Evolutionary conservation across 1,139 yeast genomes (phyloP).

Genomic region (Pichia inconspicua): DNA sequence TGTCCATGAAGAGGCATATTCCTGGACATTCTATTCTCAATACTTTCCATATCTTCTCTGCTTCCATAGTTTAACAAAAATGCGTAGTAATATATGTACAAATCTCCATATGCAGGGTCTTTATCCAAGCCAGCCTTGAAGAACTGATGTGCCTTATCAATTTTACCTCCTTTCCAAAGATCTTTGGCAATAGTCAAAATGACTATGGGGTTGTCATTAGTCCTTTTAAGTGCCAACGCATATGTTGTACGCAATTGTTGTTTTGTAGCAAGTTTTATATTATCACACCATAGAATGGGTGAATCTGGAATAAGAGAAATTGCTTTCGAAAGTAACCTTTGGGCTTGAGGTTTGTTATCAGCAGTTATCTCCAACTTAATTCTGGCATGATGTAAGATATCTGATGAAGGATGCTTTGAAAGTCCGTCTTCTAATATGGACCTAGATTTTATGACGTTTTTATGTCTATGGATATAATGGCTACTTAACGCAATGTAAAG

Average conservation of each 20-base stretch:
- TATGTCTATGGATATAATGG: conserved; percentile 38
- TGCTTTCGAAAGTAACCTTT: conserved; percentile 51
- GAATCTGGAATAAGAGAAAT: conserved; percentile 53
- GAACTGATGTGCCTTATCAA: conserved; percentile 64
- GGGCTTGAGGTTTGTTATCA: conserved; percentile 46
- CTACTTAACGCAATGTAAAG: conserved; percentile 55
- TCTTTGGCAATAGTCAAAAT: conserved; percentile 58
- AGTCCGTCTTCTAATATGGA: conserved; percentile 67
- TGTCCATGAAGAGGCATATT: conserved; percentile 35
- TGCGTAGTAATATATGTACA: conserved; percentile 64
- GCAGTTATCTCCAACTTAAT: conserved; percentile 48
- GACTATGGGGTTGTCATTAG: conserved; percentile 54
- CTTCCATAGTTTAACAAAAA: conserved; percentile 31
- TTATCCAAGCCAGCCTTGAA: conserved; percentile 57
- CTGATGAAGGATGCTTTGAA: conserved; percentile 41
- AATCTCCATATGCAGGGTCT: conserved; percentile 61
- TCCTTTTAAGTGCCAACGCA: conserved; percentile 63
- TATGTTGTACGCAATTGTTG: conserved; percentile 57
- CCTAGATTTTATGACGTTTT: conserved; percentile 52
- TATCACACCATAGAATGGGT: conserved; percentile 51
- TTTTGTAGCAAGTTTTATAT: conserved; percentile 44
- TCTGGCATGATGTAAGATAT: conserved; percentile 49
- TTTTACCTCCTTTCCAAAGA: conserved; percentile 63
- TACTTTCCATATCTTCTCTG: conserved; percentile 25
- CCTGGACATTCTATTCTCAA: conserved; percentile 27